Base-by-base conservation (phyloP, 2,329 filamentous ascomycete species). In the Penicillium sp. region DNA sequence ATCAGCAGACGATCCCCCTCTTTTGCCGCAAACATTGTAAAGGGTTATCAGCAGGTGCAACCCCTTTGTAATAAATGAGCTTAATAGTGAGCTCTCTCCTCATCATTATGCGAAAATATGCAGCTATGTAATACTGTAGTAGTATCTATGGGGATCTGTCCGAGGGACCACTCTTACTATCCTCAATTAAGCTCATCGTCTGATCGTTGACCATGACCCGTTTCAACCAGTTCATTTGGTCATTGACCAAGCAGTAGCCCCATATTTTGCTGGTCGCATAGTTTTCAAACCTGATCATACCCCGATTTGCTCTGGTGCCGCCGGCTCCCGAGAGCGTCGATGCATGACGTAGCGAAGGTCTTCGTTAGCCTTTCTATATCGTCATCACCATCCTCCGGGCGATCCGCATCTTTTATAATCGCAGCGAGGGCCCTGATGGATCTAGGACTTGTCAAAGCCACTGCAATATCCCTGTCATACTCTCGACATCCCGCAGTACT, bases 341-440 rank as follows among this genome's bases (percentile, higher is more conserved):
- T 68, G 63, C 67, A 76, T 76, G 74, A 76, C 74, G 74, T 76
- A 74, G 72, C 60, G 61, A 66, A 19, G 45, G 45, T 51, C 37
- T 38, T 56, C 59, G 65, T 59, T 62, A 57, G 63, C 47, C 63
- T 58, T 61, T 61, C 55, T 60, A 68, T 71, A 71, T 71, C 69
- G 70, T 76, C 73, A 75, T 73, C 70, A 66, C 60, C 62, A 61
- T 60, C 53, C 67, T 70, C 73, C 73, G 70, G 65, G 53, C 64
- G 63, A 71, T 73, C 74, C 74, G 73, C 61, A 57, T 70, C 61
- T 71, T 67, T 68, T 70, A 73, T 73, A 62, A 45, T 50, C 53
- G 55, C 59, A 26, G 26, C 15, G 50, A 33, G 37, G 13, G 26
- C 19, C 53, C 53, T 33, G 6, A 8, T 7, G 10, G 13, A 51